These are phyloP conservation scores for Mycena filopes DNA, from an alignment of 768 basidiomycete species.

Conservation along the genomic window DNA sequence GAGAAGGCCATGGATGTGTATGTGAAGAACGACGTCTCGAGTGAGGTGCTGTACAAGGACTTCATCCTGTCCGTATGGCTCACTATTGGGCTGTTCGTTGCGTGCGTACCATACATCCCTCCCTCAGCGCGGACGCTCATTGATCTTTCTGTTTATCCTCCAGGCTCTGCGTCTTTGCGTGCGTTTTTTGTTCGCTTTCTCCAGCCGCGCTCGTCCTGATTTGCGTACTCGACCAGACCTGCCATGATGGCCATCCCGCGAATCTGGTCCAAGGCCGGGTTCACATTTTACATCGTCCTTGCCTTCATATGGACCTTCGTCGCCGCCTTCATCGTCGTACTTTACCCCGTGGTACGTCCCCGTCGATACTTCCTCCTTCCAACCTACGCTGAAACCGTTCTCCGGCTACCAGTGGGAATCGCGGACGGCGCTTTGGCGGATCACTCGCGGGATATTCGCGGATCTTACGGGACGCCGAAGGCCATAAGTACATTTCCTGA, in stretches of 20 bases:
- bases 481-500: no score
- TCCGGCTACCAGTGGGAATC: slow-evolving; percentile 1
- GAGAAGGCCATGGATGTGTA: not conserved
- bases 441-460: not conserved
- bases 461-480: not conserved
- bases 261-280: slow-evolving; percentile 30
- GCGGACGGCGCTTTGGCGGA: not conserved
- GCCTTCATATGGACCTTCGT: slow-evolving; percentile 27
- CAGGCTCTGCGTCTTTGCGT: slow-evolving; percentile 11
- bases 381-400: not conserved
- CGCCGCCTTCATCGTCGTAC: slow-evolving; percentile 20
- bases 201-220: not conserved
- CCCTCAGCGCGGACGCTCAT: no score
- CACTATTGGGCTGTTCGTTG: slow-evolving; percentile 23
- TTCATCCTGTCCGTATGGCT: slow-evolving; percentile 24
- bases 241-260: slow-evolving; percentile 22
- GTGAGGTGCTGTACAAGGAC: slow-evolving; percentile 21
- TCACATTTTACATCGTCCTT: slow-evolving; percentile 24
- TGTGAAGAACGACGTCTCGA: slow-evolving; percentile 13
- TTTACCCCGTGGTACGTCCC: slow-evolving; percentile 24
- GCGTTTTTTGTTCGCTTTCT: not conserved
- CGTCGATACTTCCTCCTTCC: no score
- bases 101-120: not conserved
- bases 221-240: slow-evolving; percentile 1
- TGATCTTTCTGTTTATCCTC: not conserved